Evolutionary conservation across 2,329 filamentous ascomycete species (phyloP).

Genomic region (Trichoderma brevicompactum): DNA sequence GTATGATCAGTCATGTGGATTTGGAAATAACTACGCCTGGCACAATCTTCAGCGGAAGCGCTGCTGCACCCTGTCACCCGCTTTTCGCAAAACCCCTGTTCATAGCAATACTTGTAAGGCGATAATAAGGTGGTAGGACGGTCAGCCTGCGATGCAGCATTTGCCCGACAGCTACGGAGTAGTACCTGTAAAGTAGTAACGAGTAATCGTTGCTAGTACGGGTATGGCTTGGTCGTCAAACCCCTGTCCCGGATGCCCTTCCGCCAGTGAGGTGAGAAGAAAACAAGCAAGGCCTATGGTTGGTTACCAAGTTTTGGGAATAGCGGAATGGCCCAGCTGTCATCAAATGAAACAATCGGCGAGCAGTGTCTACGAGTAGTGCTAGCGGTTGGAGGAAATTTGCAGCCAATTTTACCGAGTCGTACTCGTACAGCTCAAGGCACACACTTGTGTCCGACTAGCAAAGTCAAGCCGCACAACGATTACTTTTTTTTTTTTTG

Average conservation of each 20-base stretch:
- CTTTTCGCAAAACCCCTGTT: not conserved
- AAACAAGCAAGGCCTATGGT: constrained; percentile 22
- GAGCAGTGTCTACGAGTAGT: not conserved
- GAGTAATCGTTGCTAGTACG: not conserved
- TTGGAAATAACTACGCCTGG: constrained; percentile 27
- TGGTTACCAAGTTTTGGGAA: constrained; percentile 25
- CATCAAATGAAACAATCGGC: constrained; percentile 21
- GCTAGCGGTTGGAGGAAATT: constrained; percentile 16
- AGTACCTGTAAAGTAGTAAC: not conserved
- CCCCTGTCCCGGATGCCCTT: constrained; percentile 22
- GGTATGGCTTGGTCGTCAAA: not conserved
- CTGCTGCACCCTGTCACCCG: constrained; percentile 15
- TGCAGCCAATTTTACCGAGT: constrained; percentile 16
- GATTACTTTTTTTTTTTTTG: no score
- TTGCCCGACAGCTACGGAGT: not conserved
- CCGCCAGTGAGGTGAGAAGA: constrained; percentile 10
- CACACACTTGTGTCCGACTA: not conserved
- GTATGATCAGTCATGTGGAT: constrained; percentile 17
- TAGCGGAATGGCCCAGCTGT: constrained; percentile 5
- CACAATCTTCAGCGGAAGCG: constrained; percentile 21
- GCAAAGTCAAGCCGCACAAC: not conserved
- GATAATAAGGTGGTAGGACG: not conserved
- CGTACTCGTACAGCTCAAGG: constrained; percentile 11
- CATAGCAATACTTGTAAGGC: constrained; percentile 17
- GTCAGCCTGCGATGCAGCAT: constrained; percentile 12